Evolutionary conservation across 2,329 filamentous ascomycete genomes (phyloP).

Genomic region (Cladorrhinum sp.): DNA sequence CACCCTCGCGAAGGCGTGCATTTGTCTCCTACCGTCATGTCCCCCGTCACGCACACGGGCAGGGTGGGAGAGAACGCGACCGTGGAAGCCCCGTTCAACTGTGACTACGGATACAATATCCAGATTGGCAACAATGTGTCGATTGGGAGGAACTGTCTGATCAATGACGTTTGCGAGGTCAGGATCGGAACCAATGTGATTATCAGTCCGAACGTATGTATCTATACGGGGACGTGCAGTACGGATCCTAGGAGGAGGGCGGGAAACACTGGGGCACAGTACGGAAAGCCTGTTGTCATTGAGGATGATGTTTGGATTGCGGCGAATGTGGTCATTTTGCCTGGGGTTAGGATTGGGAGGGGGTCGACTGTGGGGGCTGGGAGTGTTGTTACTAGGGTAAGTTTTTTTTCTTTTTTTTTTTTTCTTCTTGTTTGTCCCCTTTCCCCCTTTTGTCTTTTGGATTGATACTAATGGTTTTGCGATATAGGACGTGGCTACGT

Average conservation of each 20-base stretch:
- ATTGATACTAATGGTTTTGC: background rate
- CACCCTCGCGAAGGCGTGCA: slow-evolving; percentile 58
- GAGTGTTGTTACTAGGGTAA: slow-evolving; percentile 76
- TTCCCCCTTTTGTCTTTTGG: background rate
- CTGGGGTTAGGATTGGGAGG: slow-evolving; percentile 75
- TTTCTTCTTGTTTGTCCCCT: no score
- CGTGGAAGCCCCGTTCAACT: slow-evolving; percentile 85
- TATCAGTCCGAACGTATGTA: slow-evolving; percentile 81
- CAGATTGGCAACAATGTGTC: slow-evolving; percentile 79
- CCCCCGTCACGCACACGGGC: slow-evolving; percentile 53
- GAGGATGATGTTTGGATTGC: slow-evolving; percentile 84
- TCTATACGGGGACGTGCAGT: slow-evolving; percentile 72
- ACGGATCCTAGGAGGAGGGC: slow-evolving; percentile 71
- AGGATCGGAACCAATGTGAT: slow-evolving; percentile 74
- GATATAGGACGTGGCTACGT: slow-evolving; percentile 27
- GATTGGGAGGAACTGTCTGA: slow-evolving; percentile 78
- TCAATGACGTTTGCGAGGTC: slow-evolving; percentile 83
- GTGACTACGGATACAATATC: slow-evolving; percentile 92
- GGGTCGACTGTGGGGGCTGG: slow-evolving; percentile 79
- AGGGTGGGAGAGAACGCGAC: slow-evolving; percentile 70
- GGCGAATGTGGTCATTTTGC: slow-evolving; percentile 72
- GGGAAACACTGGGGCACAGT: slow-evolving; percentile 68
- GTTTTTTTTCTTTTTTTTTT: no score
- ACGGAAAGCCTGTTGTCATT: slow-evolving; percentile 70
- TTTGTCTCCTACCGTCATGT: slow-evolving; percentile 53